Conservation (phyloP, 805 yeast genomes). For the Myxozyma melibiosi region DNA sequence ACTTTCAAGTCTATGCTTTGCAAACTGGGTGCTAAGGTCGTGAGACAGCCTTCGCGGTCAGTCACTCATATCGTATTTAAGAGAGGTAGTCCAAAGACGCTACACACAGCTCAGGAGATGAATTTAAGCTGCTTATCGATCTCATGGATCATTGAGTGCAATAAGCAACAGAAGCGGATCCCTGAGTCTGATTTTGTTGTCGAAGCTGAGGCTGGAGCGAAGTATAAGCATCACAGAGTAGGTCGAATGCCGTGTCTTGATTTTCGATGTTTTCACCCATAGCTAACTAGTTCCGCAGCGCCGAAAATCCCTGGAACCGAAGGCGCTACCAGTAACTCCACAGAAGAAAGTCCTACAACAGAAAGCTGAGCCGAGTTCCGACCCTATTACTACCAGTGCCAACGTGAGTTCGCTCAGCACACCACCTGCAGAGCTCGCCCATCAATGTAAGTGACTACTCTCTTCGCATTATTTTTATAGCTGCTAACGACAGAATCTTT, state of each 20-base stretch:
- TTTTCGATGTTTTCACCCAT: background rate
- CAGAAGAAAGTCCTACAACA: no score
- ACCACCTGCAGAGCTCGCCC: background rate
- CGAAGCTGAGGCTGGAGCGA: background rate
- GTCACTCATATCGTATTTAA: conserved; percentile 34
- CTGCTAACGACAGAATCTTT: background rate
- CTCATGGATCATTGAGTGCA: conserved; percentile 31
- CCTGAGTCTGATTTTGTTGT: conserved; percentile 12
- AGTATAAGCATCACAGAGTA: conserved; percentile 11
- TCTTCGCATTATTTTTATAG: background rate
- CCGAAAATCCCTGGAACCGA: conserved; percentile 19
- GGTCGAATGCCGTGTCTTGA: background rate
- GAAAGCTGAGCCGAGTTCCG: no score
- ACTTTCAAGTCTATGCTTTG: conserved; percentile 20
- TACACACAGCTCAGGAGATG: conserved; percentile 17
- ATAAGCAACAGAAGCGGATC: background rate
- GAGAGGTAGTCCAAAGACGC: conserved; percentile 29
- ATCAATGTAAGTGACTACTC: background rate
- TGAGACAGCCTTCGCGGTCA: conserved; percentile 9
- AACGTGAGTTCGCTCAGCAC: no score
- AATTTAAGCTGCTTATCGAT: conserved; percentile 19
- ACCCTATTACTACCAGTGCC: no score
- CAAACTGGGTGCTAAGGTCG: conserved; percentile 31
- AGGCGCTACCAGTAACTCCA: no score
- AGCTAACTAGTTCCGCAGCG: conserved; percentile 5